phyloP scores from a whole-genome alignment of 2,329 filamentous ascomycete genomes.

The Pestalotiopsis sp. region DNA sequence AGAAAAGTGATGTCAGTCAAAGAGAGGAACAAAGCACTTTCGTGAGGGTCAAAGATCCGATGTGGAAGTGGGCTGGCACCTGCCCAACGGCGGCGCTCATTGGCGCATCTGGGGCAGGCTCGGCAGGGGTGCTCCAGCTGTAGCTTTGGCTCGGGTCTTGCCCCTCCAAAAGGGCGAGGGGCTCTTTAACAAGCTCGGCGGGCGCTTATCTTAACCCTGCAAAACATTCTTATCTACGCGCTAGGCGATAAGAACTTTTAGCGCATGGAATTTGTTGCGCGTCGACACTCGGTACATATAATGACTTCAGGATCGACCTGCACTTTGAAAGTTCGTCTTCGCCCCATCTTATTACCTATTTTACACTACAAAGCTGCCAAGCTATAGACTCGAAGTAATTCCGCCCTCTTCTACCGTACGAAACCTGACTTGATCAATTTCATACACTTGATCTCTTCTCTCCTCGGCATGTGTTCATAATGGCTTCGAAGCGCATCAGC shows the following conservation, averaged over 20 bases:
- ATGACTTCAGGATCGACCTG: no score
- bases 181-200: neutral
- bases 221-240: neutral
- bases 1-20: neutral
- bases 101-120: neutral
- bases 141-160: neutral
- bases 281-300: no score
- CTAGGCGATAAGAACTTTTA: neutral
- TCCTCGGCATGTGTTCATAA: conserved; percentile 14
- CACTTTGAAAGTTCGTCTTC: neutral
- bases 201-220: neutral
- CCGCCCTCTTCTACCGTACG: neutral
- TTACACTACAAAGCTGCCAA: neutral
- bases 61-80: neutral
- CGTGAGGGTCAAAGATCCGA: neutral
- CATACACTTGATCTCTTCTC: neutral
- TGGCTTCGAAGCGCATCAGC: conserved; percentile 24
- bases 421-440: neutral
- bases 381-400: neutral
- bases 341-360: neutral
- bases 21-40: neutral
- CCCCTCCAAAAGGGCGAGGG: neutral
- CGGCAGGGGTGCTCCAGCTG: neutral
- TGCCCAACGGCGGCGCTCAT: neutral
- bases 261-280: no score